Evolutionary conservation across 208 protist genomes (phyloP).

Genomic region (Porcisia deanei): DNA sequence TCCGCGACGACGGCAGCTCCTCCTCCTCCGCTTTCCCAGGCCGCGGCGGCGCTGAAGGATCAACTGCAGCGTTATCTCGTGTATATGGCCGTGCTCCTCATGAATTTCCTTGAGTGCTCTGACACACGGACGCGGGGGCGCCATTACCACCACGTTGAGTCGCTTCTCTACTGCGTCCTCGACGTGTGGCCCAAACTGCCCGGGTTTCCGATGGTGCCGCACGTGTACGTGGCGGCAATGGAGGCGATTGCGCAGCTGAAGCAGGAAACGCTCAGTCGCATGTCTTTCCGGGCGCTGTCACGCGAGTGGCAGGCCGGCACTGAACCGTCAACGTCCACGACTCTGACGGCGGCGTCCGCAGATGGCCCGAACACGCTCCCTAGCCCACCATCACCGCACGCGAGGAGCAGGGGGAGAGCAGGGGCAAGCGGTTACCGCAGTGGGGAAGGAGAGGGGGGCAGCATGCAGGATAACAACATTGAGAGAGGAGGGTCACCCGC

Average conservation of each 20-base stretch:
- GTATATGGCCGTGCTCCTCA: conserved; percentile 38
- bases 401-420: not conserved
- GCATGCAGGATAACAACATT: not conserved
- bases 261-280: conserved; percentile 20
- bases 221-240: conserved; percentile 34
- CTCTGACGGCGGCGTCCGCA: not conserved
- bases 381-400: not conserved
- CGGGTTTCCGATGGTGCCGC: conserved; percentile 35
- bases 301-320: not conserved
- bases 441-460: not conserved
- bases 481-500: not conserved
- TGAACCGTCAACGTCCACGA: not conserved
- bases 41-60: conserved; percentile 19
- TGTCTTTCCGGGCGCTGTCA: conserved; percentile 18
- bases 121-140: conserved; percentile 23
- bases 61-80: conserved; percentile 29
- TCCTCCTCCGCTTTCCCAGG: conserved; percentile 2
- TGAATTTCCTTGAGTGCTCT: conserved; percentile 32
- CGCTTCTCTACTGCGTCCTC: conserved; percentile 42
- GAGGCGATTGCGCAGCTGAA: conserved; percentile 33
- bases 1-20: conserved; percentile 8
- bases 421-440: not conserved
- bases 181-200: conserved; percentile 41
- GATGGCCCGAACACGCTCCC: not conserved
- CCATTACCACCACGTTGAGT: conserved; percentile 26